Percentiles rank a stretch among this genome's conserved stretches.
Evolutionary conservation across 2,329 filamentous ascomycete species (phyloP).

Genomic region (Monosporascus sp.): DNA sequence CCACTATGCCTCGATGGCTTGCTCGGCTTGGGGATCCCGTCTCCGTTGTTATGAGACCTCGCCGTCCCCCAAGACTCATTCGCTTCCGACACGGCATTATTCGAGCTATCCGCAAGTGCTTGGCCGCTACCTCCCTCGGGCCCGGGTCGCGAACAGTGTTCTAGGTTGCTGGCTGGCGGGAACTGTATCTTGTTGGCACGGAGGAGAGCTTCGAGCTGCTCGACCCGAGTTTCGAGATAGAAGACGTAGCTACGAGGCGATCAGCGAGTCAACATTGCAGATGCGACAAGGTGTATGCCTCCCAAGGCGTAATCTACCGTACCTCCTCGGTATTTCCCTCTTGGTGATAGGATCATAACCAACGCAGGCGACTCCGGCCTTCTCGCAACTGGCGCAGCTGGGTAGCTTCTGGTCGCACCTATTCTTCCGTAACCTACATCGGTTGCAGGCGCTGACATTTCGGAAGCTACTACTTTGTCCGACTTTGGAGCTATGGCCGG

Average conservation of each 20-base stretch:
- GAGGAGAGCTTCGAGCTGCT: constrained; percentile 75
- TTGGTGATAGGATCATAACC: constrained; percentile 97
- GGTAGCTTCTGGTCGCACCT: constrained; percentile 90
- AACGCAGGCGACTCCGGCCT: constrained; percentile 85
- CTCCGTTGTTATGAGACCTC: constrained; percentile 28
- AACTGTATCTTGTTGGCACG: constrained; percentile 64
- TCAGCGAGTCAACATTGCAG: background rate
- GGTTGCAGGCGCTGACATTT: constrained; percentile 91
- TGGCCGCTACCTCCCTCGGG: constrained; percentile 28
- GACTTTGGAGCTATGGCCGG: constrained; percentile 33
- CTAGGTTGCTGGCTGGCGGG: constrained; percentile 65
- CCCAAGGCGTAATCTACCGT: constrained; percentile 37
- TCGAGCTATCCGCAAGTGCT: constrained; percentile 29
- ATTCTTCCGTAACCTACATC: constrained; percentile 88
- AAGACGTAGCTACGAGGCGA: constrained; percentile 68
- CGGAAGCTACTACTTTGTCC: constrained; percentile 65
- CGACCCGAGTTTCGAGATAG: constrained; percentile 83
- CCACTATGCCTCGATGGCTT: constrained; percentile 30
- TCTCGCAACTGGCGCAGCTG: constrained; percentile 86
- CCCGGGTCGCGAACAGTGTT: constrained; percentile 49
- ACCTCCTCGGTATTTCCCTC: constrained; percentile 87
- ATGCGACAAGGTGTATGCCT: background rate
- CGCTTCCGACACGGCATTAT: constrained; percentile 27
- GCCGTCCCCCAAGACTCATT: constrained; percentile 23
- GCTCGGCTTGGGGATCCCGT: constrained; percentile 50